These are phyloP conservation scores for Daldinia bambusicola DNA, from an alignment of 495 filamentous ascomycete species.

Conservation along the genomic window DNA sequence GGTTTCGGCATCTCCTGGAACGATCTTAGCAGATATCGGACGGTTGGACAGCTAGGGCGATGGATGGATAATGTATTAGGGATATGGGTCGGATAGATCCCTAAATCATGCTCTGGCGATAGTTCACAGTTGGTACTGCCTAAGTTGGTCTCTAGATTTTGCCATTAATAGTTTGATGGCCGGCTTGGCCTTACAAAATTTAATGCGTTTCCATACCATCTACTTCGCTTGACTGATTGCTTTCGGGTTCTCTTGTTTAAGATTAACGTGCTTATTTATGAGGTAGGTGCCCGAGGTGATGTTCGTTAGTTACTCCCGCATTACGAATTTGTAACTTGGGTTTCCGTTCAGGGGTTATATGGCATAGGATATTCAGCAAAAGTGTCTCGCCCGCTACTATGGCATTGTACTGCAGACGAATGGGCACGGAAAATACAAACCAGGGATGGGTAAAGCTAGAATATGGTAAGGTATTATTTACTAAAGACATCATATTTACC, in stretches of 20 bases:
- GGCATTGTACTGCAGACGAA: too few relatives aligned
- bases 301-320: background rate
- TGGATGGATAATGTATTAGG: background rate
- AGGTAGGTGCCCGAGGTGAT: background rate
- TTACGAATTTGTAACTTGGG: too few relatives aligned
- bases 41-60: background rate
- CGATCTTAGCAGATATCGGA: background rate
- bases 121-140: constrained; percentile 4
- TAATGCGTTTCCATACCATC: background rate
- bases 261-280: too few relatives aligned
- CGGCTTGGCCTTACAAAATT: background rate
- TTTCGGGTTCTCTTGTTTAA: background rate
- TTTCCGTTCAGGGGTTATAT: too few relatives aligned
- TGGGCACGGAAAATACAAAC: too few relatives aligned
- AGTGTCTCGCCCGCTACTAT: too few relatives aligned
- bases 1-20: background rate
- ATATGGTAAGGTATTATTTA: too few relatives aligned
- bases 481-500: too few relatives aligned
- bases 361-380: too few relatives aligned
- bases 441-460: too few relatives aligned
- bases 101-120: background rate
- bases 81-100: background rate
- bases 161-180: background rate
- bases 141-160: background rate
- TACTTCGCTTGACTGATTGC: background rate